These are phyloP conservation scores for Yarrowia keelungensis DNA, from an alignment of 805 yeast genomes.

Conservation along the genomic window DNA sequence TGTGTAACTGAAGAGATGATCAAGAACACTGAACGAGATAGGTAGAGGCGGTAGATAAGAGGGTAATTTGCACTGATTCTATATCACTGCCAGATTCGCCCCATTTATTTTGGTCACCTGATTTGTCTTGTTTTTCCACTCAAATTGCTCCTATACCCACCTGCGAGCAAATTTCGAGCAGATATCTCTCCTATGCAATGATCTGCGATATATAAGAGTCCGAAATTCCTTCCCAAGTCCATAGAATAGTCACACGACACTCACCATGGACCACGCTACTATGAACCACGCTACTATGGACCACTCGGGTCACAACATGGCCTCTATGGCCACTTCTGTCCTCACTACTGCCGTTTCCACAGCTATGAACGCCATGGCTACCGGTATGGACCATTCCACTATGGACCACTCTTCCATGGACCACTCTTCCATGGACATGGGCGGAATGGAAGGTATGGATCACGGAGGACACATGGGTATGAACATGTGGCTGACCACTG, in stretches of 20 bases:
- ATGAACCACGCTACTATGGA: conserved; percentile 32
- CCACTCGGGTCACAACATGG: conserved; percentile 30
- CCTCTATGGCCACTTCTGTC: conserved; percentile 21
- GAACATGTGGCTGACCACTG: conserved; percentile 39
- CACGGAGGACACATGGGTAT: conserved; percentile 32
- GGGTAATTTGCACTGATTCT: too few relatives aligned
- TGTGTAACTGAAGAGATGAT: too few relatives aligned
- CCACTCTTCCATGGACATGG: conserved; percentile 41
- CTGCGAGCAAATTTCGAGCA: conserved; percentile 27
- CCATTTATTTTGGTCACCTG: too few relatives aligned
- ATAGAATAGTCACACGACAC: neutral
- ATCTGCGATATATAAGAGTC: conserved; percentile 3
- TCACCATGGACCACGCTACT: conserved; percentile 19
- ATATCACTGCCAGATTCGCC: too few relatives aligned
- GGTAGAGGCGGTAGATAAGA: too few relatives aligned
- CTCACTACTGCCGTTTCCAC: conserved; percentile 12
- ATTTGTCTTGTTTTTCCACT: neutral
- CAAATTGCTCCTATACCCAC: neutral
- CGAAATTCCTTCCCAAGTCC: too few relatives aligned
- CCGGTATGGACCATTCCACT: conserved; percentile 23
- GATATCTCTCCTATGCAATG: neutral
- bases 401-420: conserved; percentile 43
- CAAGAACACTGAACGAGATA: too few relatives aligned
- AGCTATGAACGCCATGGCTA: conserved; percentile 17
- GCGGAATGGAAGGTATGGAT: conserved; percentile 23